Conservation (phyloP, 192 early-diverging fungal genomes). For the Coemansia pectinata region DNA sequence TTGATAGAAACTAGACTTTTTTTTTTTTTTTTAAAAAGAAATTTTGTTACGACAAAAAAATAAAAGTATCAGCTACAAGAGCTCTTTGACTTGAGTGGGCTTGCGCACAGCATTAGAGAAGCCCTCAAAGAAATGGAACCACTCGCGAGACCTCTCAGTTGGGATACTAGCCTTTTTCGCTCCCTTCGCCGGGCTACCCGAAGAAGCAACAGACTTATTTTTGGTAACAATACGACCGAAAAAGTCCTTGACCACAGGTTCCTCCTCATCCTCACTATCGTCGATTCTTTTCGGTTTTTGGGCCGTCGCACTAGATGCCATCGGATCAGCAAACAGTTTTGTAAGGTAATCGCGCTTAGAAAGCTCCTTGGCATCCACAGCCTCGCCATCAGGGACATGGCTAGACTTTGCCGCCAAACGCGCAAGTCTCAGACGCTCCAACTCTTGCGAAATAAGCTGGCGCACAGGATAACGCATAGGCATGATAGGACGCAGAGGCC, state of each 20-base stretch:
- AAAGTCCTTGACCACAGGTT: slow-evolving; percentile 62
- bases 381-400: slow-evolving; percentile 16
- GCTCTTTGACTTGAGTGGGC: slow-evolving; percentile 65
- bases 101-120: slow-evolving; percentile 89
- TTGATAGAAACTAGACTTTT: not conserved
- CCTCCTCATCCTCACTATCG: not conserved
- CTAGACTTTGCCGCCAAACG: not conserved
- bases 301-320: slow-evolving; percentile 1
- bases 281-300: not conserved
- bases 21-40: not conserved
- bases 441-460: slow-evolving; percentile 81
- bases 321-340: slow-evolving; percentile 34
- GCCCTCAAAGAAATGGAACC: slow-evolving; percentile 86
- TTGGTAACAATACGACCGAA: slow-evolving; percentile 71
- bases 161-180: slow-evolving; percentile 10
- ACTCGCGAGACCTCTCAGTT: slow-evolving; percentile 20
- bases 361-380: slow-evolving; percentile 16
- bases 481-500: slow-evolving; percentile 32
- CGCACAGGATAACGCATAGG: slow-evolving; percentile 73
- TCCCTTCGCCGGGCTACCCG: slow-evolving; percentile 12
- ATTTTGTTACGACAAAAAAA: not conserved
- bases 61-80: slow-evolving; percentile 42
- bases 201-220: not conserved
- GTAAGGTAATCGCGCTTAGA: slow-evolving; percentile 29
- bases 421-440: slow-evolving; percentile 31